Evolutionary conservation across 1,284 basidiomycete species (phyloP), one percentile per base, ranked within the genome.

Genomic region (Puccinia novopanici): DNA sequence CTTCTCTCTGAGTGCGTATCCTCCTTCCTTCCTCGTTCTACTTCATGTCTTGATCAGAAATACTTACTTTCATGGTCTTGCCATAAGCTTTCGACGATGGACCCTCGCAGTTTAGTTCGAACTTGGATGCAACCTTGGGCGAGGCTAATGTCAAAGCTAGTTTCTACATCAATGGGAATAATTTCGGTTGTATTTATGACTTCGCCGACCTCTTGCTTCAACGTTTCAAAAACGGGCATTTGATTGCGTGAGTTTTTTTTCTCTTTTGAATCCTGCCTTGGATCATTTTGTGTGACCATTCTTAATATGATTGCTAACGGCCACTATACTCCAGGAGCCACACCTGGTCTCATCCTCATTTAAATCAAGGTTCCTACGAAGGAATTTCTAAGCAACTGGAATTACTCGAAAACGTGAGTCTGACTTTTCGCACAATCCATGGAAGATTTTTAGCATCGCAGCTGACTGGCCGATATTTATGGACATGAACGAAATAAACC

Each of bases 181-280:
- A 85, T 75, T 82, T 78, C 61, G 83, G 54, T 12, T 84, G 84
- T 75, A 83, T 84, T 34, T 85, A 84, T 75, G 82, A 84, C 76
- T 17, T 80, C 13, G 82, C 82, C 1, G 82, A 83, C 22, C 81
- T 81, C 19, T 67, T 85, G 17, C 65, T 81, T 5, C 70, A 75
- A 34, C 78, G 82, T 0, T 84, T 83, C 78, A 81, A 81, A 17
- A 80, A 75, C 0, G 85, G 85, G 0, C 85, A 86, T 75, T 72
- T 83, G 50, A 84, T 85, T 42, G 85, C 82, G 2, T 83, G 79
- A 55, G 76, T 10, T 27, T 77, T 3, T 19, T n/a, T n/a, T n/a
- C n/a, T 55, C 22, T 15, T 68, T 54, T 68, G 6, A 50, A 59
- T 75, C 12, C 19, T 50, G 5, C n/a, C 27, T 42, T 50, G 24